These are phyloP conservation scores for Ajuga chamaepitys DNA, from an alignment of 257 asterid genomes.

Conservation along the genomic window DNA sequence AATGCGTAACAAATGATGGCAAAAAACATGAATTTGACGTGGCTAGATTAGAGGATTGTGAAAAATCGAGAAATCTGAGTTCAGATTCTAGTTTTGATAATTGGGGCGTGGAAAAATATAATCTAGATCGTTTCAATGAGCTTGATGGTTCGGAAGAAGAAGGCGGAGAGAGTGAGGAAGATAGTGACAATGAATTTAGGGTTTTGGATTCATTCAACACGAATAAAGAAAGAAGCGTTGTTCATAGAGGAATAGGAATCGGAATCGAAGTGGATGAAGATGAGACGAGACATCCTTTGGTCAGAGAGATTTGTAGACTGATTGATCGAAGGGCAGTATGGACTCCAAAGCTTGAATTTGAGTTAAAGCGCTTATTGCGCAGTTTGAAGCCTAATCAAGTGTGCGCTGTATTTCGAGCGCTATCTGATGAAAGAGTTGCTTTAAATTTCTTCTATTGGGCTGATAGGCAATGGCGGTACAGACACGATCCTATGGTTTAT, in stretches of 20 bases:
- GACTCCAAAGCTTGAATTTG: slow-evolving; percentile 63
- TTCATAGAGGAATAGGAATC: slow-evolving; percentile 31
- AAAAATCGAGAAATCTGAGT: slow-evolving; percentile 15
- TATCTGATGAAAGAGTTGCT: slow-evolving; percentile 76
- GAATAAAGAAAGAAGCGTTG: slow-evolving; percentile 18
- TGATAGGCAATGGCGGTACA: slow-evolving; percentile 83
- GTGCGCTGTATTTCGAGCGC: slow-evolving; percentile 68
- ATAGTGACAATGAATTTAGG: slow-evolving; percentile 43
- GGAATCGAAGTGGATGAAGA: slow-evolving; percentile 43
- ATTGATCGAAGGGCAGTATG: slow-evolving; percentile 52
- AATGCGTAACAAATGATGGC: slow-evolving; percentile 23
- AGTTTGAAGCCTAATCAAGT: slow-evolving; percentile 68
- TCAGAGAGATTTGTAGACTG: slow-evolving; percentile 68
- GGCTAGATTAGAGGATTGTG: slow-evolving; percentile 18
- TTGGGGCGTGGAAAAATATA: slow-evolving; percentile 27
- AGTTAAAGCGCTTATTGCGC: slow-evolving; percentile 55
- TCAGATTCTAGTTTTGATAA: slow-evolving; percentile 13
- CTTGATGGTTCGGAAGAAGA: slow-evolving; percentile 33
- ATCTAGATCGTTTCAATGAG: slow-evolving; percentile 25
- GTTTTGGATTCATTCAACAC: slow-evolving; percentile 41
- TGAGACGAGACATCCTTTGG: slow-evolving; percentile 72
- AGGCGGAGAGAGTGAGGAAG: slow-evolving; percentile 23
- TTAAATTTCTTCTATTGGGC: slow-evolving; percentile 88
- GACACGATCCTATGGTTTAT: slow-evolving; percentile 65
- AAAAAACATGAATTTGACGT: slow-evolving; percentile 14